A percentile compares a stretch with the other conserved stretches of the same genome.
Evolutionary conservation across 257 asterid genomes (phyloP).

Genomic region (Haberlea rhodopensis): DNA sequence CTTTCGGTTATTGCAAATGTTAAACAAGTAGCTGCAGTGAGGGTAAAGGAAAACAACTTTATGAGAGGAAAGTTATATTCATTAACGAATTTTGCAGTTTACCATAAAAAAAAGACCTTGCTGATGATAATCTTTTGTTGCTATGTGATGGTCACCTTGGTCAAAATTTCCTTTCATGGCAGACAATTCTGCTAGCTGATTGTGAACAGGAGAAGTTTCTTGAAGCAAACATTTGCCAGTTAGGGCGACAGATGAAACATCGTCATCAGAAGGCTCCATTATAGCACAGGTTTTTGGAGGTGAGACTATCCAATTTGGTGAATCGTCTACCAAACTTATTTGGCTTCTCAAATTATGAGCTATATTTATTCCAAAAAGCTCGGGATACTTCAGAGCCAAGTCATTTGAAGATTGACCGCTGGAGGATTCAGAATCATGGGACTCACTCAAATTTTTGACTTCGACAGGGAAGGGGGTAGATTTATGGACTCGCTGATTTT

Average conservation of each 20-base stretch:
- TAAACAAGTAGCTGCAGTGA: conserved; percentile 34
- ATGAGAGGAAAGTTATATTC: background rate
- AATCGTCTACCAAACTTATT: conserved; percentile 49
- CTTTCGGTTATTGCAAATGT: conserved; percentile 39
- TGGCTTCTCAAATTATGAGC: conserved; percentile 36
- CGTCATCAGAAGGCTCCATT: conserved; percentile 66
- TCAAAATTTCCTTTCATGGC: conserved; percentile 18
- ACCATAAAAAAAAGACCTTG: too few relatives aligned
- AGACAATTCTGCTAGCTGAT: conserved; percentile 20
- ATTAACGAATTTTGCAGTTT: background rate
- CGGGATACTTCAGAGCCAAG: conserved; percentile 54
- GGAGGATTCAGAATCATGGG: conserved; percentile 63
- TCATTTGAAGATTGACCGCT: conserved; percentile 40
- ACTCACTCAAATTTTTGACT: conserved; percentile 32
- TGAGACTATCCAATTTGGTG: conserved; percentile 65
- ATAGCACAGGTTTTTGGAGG: conserved; percentile 91
- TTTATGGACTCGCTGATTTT: conserved; percentile 34
- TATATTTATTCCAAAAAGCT: conserved; percentile 53
- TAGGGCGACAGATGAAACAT: conserved; percentile 21
- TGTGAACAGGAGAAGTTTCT: conserved; percentile 16
- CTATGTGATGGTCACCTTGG: conserved; percentile 26
- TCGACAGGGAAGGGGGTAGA: conserved; percentile 60
- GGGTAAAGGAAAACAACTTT: conserved; percentile 4
- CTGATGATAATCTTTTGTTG: conserved; percentile 24
- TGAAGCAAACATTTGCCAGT: conserved; percentile 26